Conservation (phyloP, 2,329 filamentous ascomycete genomes). For the Tothia fuscella region DNA sequence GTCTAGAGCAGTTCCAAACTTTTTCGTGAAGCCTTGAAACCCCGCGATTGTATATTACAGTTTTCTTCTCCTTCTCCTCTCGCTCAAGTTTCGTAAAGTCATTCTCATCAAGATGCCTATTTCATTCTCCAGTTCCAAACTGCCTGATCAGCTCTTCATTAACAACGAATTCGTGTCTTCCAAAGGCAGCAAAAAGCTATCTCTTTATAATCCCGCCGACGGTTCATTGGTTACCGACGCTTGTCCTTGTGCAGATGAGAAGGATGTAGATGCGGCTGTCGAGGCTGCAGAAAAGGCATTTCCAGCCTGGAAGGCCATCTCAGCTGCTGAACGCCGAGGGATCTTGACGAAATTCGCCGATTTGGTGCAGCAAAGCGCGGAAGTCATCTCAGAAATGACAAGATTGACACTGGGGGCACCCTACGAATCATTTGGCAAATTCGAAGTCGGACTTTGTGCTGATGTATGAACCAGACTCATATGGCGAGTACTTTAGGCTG, state of each 20-base stretch:
- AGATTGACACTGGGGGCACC: slow-evolving; percentile 37
- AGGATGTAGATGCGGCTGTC: slow-evolving; percentile 38
- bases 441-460: slow-evolving; percentile 29
- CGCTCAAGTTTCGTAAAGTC: too few species aligned
- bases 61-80: too few species aligned
- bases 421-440: slow-evolving; percentile 31
- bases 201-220: slow-evolving; percentile 39
- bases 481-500: background rate
- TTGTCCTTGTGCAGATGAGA: slow-evolving; percentile 32
- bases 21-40: too few species aligned
- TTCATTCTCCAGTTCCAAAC: slow-evolving; percentile 23
- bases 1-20: too few species aligned
- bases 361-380: slow-evolving; percentile 18
- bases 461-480: slow-evolving; percentile 16
- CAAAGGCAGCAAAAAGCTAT: slow-evolving; percentile 33
- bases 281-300: slow-evolving; percentile 38
- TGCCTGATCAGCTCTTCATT: slow-evolving; percentile 29
- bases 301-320: slow-evolving; percentile 27
- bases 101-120: slow-evolving; percentile 14
- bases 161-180: slow-evolving; percentile 26
- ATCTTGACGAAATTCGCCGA: slow-evolving; percentile 24
- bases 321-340: slow-evolving; percentile 17
- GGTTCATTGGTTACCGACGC: slow-evolving; percentile 38
- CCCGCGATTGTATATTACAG: too few species aligned
- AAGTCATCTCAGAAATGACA: slow-evolving; percentile 22